These are phyloP conservation scores for Globisporangium nunn DNA, from an alignment of 352 stramenopile genomes.

Conservation along the genomic window DNA sequence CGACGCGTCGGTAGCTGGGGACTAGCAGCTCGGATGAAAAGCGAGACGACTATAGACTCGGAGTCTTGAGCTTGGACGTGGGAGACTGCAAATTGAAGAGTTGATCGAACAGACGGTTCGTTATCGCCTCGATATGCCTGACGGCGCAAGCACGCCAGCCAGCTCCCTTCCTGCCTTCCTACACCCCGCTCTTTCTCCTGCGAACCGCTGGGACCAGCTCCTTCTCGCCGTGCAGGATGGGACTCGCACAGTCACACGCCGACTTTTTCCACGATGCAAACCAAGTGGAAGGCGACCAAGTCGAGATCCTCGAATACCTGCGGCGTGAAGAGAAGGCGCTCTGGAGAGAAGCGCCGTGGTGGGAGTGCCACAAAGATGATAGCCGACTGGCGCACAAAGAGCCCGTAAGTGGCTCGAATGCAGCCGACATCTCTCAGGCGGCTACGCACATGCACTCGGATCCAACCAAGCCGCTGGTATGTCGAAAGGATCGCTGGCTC, in stretches of 20 bases:
- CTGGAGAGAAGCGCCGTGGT: slow-evolving; percentile 32
- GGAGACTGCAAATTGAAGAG: too few relatives aligned
- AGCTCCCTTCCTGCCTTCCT: too few relatives aligned
- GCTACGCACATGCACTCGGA: neutral
- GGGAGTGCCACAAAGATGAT: slow-evolving; percentile 12
- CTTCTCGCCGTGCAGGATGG: slow-evolving; percentile 19
- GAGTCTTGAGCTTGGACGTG: too few relatives aligned
- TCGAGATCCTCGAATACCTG: slow-evolving; percentile 37
- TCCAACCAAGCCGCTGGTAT: slow-evolving; percentile 18
- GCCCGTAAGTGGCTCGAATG: neutral
- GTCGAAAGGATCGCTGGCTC: neutral
- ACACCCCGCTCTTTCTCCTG: neutral
- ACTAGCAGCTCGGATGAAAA: too few relatives aligned
- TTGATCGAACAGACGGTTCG: too few relatives aligned
- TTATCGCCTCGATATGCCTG: too few relatives aligned
- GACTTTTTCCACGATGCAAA: slow-evolving; percentile 33
- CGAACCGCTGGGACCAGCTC: too few relatives aligned
- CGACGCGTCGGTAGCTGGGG: too few relatives aligned
- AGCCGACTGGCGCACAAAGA: neutral
- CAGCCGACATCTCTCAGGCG: neutral
- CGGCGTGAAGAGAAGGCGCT: slow-evolving; percentile 31
- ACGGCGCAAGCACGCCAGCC: too few relatives aligned
- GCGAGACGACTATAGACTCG: too few relatives aligned
- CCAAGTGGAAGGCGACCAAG: slow-evolving; percentile 25
- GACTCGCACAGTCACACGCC: slow-evolving; percentile 37